Base-by-base conservation (phyloP, 2,329 filamentous ascomycete genomes). In the Trichoderma simmonsii region DNA sequence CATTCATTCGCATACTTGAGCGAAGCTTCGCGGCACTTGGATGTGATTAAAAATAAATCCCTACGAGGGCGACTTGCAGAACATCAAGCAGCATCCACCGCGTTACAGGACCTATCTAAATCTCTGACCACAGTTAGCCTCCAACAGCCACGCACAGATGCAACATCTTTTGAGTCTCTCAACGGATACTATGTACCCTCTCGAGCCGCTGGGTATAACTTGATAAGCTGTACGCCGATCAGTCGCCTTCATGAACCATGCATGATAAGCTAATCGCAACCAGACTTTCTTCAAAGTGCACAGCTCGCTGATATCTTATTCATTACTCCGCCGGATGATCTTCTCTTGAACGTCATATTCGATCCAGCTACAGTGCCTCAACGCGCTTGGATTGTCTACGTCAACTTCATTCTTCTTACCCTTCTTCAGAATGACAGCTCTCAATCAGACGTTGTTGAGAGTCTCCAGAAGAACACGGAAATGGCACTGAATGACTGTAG, bases 401-500 rank as follows among this genome's bases (percentile, higher is more conserved):
- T 66, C 30, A 15, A 56, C 21, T 66, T 66, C 2, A 66, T 66
- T 36, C 63, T 66, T 24, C 63, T 66, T 6, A 56, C 43, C 9
- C 48, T 66, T 12, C 48, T 66, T 9, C 63, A 66, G 3, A 21
- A 54, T 15, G 63, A 66, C 8, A 24, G 2, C 15, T 66, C 63
- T 32, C 63, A 66, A 66, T 30, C 63, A 56, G 48, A 66, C 5
- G 15, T 56, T 1, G 63, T 56, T n/a, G 63, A 66, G 4, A 56
- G 32, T 8, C 63, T 66, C 48, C 26, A 56, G 43, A 66, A 66
- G 51, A 71, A 71, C 14, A 71, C 69, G 3, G 43, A 54, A 14
- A 18, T 68, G 24, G 70, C 70, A n/a, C 36, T 71, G 1, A 71
- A 68, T 32, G 56, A 71, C 36, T 59, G 39, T 11, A 59, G 70